Evolutionary conservation across 768 basidiomycete species (phyloP).

Genomic region (Lentinus brumalis): DNA sequence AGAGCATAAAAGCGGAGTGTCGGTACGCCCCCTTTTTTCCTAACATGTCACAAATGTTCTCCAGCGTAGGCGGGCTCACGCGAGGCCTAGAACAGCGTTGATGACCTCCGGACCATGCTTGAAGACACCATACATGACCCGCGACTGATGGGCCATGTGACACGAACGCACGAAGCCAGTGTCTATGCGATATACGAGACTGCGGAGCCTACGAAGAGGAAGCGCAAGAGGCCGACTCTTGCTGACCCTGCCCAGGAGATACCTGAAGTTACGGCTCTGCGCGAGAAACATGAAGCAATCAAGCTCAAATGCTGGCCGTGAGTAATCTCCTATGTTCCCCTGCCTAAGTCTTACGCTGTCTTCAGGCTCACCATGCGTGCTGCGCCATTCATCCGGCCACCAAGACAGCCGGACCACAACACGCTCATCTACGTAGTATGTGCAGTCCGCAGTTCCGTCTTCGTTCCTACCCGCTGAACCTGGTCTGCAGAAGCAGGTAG

Average conservation of each 20-base stretch:
- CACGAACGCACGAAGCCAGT: conserved; percentile 51
- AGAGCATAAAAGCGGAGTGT: conserved; percentile 36
- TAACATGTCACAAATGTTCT: not conserved
- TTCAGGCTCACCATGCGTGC: conserved; percentile 54
- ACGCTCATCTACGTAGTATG: conserved; percentile 19
- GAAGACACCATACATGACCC: conserved; percentile 56
- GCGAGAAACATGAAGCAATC: conserved; percentile 52
- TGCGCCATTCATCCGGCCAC: conserved; percentile 61
- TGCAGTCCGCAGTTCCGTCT: not conserved
- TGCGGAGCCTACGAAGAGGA: conserved; percentile 39
- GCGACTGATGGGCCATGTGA: conserved; percentile 55
- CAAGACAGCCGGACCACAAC: conserved; percentile 70
- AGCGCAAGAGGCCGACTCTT: conserved; percentile 36
- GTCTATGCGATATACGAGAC: conserved; percentile 40
- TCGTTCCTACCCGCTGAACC: not conserved
- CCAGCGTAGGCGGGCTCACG: not conserved
- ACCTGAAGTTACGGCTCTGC: conserved; percentile 50
- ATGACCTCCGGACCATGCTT: conserved; percentile 49
- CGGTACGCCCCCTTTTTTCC: conserved; percentile 28
- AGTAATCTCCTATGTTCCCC: conserved; percentile 24
- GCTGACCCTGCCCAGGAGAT: conserved; percentile 42
- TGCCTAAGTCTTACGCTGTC: not conserved
- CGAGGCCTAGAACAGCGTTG: conserved; percentile 43
- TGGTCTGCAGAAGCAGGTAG: conserved; percentile 20
- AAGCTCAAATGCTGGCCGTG: conserved; percentile 66